Base-by-base conservation (phyloP, 352 stramenopile species). In the Globisporangium polare region DNA sequence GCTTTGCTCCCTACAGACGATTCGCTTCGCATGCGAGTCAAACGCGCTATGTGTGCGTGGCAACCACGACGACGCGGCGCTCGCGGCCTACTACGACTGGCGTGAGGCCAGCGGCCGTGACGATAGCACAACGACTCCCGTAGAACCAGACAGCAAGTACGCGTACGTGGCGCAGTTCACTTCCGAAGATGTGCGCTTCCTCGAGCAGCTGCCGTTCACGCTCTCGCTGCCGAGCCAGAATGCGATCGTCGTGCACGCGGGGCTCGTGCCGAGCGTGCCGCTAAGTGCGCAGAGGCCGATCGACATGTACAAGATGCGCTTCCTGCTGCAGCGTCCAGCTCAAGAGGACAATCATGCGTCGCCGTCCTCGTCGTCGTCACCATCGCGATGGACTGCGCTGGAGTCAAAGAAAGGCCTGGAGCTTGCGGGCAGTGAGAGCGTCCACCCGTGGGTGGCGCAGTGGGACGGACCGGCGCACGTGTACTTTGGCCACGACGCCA, bases 261-360 rank as follows among this genome's bases (percentile, higher is more conserved):
- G 86, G 0, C 53, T 93, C 3, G 74, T 90, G 18, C 71, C 79
- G 9, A 76, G 64, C 5, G 58, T 92, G 37, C 64, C 73, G 15
- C 65, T 98, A 13, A 60, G 78, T n/a, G 79, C 89, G n/a, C 94
- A 98, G 69, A 80, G 79, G 53, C 90, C 87, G 18, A 46, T 86
- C 4, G 72, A 96, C 24, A 87, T 98, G 85, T 97, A 97, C 82
- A 98, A 96, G 69, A 98, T 98, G 89, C 81, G 85, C 26, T 89
- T 75, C 37, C 37, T 92, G 53, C 43, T 78, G 65, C 27, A 26
- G 8, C 31, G 50, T 26, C 49, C 49, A 41, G 41, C 73, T 41
- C 45, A 79, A 69, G 72, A 60, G 60, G 33, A 73, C 62, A 55
- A n/a, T 20, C n/a, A n/a, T n/a, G n/a, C n/a, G n/a, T n/a, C n/a